Percentiles rank a stretch among this genome's conserved stretches.
Conservation (phyloP, 768 basidiomycete species). For the Inosperma sp. region DNA sequence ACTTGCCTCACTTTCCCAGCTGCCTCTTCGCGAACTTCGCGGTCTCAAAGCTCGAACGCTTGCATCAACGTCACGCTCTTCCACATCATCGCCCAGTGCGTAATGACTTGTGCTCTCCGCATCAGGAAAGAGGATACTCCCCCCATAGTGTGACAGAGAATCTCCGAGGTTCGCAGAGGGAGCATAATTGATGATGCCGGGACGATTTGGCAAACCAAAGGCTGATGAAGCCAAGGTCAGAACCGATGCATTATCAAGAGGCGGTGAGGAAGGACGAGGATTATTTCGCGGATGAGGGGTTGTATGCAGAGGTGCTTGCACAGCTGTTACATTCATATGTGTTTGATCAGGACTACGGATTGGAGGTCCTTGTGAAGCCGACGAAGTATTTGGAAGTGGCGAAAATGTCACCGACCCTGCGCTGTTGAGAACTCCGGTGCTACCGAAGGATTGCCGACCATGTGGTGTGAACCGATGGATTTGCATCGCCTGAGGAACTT, state of each 20-base stretch:
- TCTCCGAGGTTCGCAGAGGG: conserved; percentile 52
- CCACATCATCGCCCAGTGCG: conserved; percentile 61
- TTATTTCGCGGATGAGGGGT: conserved; percentile 94
- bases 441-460: conserved; percentile 54
- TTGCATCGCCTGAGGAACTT: conserved; percentile 60
- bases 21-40: conserved; percentile 78
- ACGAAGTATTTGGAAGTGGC: conserved; percentile 48
- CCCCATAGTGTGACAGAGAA: conserved; percentile 70
- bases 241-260: conserved; percentile 86
- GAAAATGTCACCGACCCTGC: conserved; percentile 71
- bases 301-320: conserved; percentile 86
- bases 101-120: conserved; percentile 67
- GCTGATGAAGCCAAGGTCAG: conserved; percentile 93
- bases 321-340: too few species aligned
- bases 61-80: conserved; percentile 74
- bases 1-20: conserved; percentile 89
- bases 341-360: too few species aligned
- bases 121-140: conserved; percentile 53
- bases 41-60: conserved; percentile 88
- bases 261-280: conserved; percentile 87
- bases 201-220: conserved; percentile 65
- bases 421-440: conserved; percentile 39
- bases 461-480: conserved; percentile 53
- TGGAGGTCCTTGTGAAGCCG: conserved; percentile 42
- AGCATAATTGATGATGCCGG: conserved; percentile 39